Base-by-base conservation (phyloP, 202 grass and related monocot genomes). In the Schoenoplectus triqueter region DNA sequence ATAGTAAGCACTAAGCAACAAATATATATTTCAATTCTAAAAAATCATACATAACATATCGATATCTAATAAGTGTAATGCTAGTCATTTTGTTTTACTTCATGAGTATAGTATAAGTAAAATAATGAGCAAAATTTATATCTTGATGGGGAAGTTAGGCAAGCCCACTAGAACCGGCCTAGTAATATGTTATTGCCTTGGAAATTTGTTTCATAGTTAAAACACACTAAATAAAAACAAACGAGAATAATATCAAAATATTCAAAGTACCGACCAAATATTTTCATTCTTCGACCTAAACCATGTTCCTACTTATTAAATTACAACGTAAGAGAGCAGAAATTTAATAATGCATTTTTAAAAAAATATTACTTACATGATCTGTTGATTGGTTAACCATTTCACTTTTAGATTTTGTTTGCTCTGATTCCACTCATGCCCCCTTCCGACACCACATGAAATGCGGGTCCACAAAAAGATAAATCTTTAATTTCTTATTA, bases 371-470 rank as follows among this genome's bases (percentile, higher is more conserved):
- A 78, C 52, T 41, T 59, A 57, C 11, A 75, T 55, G 72, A 73
- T 73, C 8, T 73, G 22, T 73, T 75, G 49, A 31, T 54, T 52
- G 3, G 5, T 57, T 57, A 77, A 77, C 56, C 40, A 77, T 77
- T 22, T 31, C 22, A 50, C 22, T 78, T 59, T 41, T 40, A 87
- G 52, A 67, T 82, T 83, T 70, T 83, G 68, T 50, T 82, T 76
- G 67, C 17, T 73, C 19, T 55, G 68, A 20, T 76, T 55, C 56
- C 86, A 83, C 50, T 81, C 56, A 78, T 76, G 73, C 22, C 52
- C 52, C 51, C 51, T 59, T 41, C 21, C 52, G 51, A 59, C 21
- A 78, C 73, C 52, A 57, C 73, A 59, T 57, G 73, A 59, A 57
- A 39, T 59, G 11, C 6, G 22, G 73, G 22, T 6, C 73, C 73